Percentiles rank a stretch among this genome's conserved stretches.
phyloP scores from a whole-genome alignment of 306 rosid species.

The Prunus campanulata region DNA sequence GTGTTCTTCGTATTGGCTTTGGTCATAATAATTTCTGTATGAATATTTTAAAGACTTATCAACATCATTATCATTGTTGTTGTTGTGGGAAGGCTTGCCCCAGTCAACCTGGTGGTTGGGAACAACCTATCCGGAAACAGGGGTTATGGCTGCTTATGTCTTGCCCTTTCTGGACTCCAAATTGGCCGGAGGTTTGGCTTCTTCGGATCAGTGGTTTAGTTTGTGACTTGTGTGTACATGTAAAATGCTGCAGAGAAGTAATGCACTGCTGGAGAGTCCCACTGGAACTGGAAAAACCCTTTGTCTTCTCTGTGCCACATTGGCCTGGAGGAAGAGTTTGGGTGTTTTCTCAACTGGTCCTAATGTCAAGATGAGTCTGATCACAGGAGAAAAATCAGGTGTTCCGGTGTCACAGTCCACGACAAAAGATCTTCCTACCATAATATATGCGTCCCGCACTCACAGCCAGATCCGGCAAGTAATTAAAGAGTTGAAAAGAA shows the following conservation, averaged over 20 bases:
- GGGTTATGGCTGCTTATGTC: not conserved
- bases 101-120: not conserved
- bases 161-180: not conserved
- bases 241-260: slow-evolving; percentile 54
- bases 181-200: not conserved
- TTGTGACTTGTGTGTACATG: slow-evolving; percentile 4
- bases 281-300: slow-evolving; percentile 96
- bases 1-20: not conserved
- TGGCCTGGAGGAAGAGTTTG: slow-evolving; percentile 93
- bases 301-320: slow-evolving; percentile 91
- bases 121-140: not conserved
- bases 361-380: slow-evolving; percentile 34
- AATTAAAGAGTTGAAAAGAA: slow-evolving; percentile 77
- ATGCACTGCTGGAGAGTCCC: slow-evolving; percentile 96
- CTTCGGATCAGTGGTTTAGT: not conserved
- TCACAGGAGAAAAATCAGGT: slow-evolving; percentile 32
- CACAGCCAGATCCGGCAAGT: slow-evolving; percentile 99
- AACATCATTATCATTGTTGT: not conserved
- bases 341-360: slow-evolving; percentile 71
- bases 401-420: slow-evolving; percentile 39
- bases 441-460: slow-evolving; percentile 83
- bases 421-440: slow-evolving; percentile 48
- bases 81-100: not conserved
- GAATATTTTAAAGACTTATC: not conserved
- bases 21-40: not conserved